Conservation (phyloP, 768 basidiomycete genomes). For the Agrocybe pediades region DNA sequence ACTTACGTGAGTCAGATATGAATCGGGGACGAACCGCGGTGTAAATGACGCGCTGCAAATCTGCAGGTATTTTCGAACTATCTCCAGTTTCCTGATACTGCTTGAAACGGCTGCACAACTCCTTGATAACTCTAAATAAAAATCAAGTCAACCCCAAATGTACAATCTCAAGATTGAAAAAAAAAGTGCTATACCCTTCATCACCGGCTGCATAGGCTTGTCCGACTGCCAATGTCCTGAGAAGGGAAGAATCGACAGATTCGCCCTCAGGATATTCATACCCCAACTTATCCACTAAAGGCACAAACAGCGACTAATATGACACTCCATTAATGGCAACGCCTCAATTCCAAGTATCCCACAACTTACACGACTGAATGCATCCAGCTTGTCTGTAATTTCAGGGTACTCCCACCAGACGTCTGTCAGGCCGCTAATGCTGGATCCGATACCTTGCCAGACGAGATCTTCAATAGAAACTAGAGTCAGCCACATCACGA, state of each 20-base stretch:
- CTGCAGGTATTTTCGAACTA: slow-evolving; percentile 76
- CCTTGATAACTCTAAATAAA: slow-evolving; percentile 66
- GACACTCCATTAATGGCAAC: neutral
- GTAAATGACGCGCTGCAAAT: slow-evolving; percentile 65
- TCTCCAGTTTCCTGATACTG: slow-evolving; percentile 72
- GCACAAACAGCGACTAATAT: slow-evolving; percentile 62
- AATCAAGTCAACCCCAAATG: slow-evolving; percentile 9
- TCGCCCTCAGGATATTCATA: slow-evolving; percentile 74
- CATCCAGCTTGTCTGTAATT: slow-evolving; percentile 54
- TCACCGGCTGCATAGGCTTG: slow-evolving; percentile 40
- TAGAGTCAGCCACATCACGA: neutral
- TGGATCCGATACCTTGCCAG: slow-evolving; percentile 70
- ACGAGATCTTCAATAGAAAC: slow-evolving; percentile 60
- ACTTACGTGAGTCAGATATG: neutral
- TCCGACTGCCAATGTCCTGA: slow-evolving; percentile 74
- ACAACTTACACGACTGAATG: slow-evolving; percentile 56
- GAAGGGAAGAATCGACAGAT: slow-evolving; percentile 61
- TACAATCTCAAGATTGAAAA: neutral
- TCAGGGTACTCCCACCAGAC: slow-evolving; percentile 85
- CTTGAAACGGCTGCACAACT: slow-evolving; percentile 71
- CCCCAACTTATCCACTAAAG: slow-evolving; percentile 77
- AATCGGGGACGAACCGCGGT: slow-evolving; percentile 39
- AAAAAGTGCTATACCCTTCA: slow-evolving; percentile 23
- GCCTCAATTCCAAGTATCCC: neutral
- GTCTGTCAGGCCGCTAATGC: slow-evolving; percentile 52